These are phyloP conservation scores for Candida smagusa DNA, from an alignment of 1,139 yeast species.

Conservation along the genomic window DNA sequence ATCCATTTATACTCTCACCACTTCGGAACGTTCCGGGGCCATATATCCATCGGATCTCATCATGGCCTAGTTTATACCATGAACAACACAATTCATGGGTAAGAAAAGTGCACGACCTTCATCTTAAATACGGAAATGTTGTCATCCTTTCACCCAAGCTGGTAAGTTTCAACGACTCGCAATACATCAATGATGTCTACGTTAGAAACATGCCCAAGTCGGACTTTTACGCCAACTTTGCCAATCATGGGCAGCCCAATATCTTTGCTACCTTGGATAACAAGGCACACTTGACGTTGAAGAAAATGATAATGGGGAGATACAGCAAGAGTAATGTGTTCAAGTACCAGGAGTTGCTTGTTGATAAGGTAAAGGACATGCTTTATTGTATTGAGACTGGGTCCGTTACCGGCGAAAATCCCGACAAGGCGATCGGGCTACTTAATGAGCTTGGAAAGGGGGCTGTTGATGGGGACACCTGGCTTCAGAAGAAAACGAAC, in stretches of 20 bases:
- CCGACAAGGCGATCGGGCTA: constrained; percentile 35
- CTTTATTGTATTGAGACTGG: constrained; percentile 24
- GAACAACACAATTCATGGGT: constrained; percentile 57
- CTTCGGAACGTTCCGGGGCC: constrained; percentile 63
- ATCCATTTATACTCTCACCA: constrained; percentile 50
- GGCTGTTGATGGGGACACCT: constrained; percentile 17
- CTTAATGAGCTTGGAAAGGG: constrained; percentile 39
- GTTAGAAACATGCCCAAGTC: constrained; percentile 58
- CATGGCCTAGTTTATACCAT: constrained; percentile 46
- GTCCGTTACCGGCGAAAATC: constrained; percentile 32
- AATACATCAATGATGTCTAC: constrained; percentile 55
- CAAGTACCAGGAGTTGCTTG: constrained; percentile 22
- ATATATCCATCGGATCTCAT: constrained; percentile 44
- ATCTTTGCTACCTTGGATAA: constrained; percentile 57
- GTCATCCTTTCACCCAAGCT: constrained; percentile 63
- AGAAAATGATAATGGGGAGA: constrained; percentile 44
- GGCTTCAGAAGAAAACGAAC: constrained; percentile 27
- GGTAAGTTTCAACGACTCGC: constrained; percentile 50
- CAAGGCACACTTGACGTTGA: constrained; percentile 46
- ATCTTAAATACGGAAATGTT: constrained; percentile 53
- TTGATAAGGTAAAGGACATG: constrained; percentile 25
- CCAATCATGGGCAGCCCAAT: constrained; percentile 55
- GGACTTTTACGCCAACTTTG: constrained; percentile 58
- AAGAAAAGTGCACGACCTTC: constrained; percentile 47
- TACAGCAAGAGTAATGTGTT: constrained; percentile 49